Evolutionary conservation across 1,284 basidiomycete genomes (phyloP).

Genomic region (Melampsora larici-populina): DNA sequence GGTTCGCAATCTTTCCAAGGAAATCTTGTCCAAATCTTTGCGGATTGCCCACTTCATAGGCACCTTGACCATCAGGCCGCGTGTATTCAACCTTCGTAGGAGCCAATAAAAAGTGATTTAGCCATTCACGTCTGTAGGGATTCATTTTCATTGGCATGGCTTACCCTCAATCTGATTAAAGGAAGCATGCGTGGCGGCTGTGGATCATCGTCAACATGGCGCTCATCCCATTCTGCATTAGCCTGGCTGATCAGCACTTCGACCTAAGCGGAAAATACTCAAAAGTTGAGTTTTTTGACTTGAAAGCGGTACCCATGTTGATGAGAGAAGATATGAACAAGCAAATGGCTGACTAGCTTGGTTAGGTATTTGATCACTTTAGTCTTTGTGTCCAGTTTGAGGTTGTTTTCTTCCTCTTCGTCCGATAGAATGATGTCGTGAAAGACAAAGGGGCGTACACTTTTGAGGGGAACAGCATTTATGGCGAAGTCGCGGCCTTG

Average conservation of each 20-base stretch:
- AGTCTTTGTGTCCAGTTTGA: slow-evolving; percentile 74
- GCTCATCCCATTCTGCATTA: slow-evolving; percentile 71
- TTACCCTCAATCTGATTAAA: slow-evolving; percentile 77
- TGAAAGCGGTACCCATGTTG: too few relatives aligned
- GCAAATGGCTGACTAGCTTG: slow-evolving; percentile 59
- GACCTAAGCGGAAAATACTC: slow-evolving; percentile 59
- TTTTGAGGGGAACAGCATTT: slow-evolving; percentile 78
- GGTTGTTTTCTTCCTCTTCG: slow-evolving; percentile 63
- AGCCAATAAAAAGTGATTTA: neutral
- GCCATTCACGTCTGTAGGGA: neutral
- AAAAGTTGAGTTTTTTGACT: too few relatives aligned
- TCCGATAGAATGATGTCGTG: slow-evolving; percentile 74
- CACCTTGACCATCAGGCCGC: slow-evolving; percentile 58
- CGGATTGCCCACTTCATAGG: slow-evolving; percentile 85
- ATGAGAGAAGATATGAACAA: too few relatives aligned
- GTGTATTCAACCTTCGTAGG: slow-evolving; percentile 72
- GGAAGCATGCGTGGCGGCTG: slow-evolving; percentile 68
- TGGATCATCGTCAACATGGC: slow-evolving; percentile 63
- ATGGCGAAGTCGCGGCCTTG: slow-evolving; percentile 82
- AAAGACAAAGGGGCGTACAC: slow-evolving; percentile 91
- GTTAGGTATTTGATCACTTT: slow-evolving; percentile 76
- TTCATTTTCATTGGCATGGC: neutral
- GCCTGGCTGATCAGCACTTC: slow-evolving; percentile 74
- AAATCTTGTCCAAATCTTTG: slow-evolving; percentile 96
- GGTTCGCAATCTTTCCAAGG: slow-evolving; percentile 84